These are phyloP conservation scores for Acarospora socialis DNA, from an alignment of 2,329 filamentous ascomycete species.

Conservation along the genomic window DNA sequence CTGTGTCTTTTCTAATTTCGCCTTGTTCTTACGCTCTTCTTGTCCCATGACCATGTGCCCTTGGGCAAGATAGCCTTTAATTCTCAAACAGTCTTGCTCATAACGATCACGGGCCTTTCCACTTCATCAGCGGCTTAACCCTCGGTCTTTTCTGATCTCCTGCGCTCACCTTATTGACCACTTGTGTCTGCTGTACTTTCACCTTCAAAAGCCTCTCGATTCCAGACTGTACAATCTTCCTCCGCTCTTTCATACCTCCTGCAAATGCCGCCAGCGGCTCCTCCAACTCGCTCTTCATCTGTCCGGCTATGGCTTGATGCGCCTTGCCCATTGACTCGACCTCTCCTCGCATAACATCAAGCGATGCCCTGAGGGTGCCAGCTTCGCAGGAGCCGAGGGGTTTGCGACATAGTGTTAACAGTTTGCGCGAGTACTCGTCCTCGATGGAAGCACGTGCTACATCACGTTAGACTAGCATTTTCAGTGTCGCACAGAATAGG, in stretches of 20 bases:
- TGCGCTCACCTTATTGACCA: constrained; percentile 68
- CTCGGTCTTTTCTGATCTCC: constrained; percentile 16
- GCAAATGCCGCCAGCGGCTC: constrained; percentile 85
- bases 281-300: constrained; percentile 94
- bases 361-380: constrained; percentile 66
- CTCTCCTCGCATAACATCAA: constrained; percentile 79
- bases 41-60: constrained; percentile 99
- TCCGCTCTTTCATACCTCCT: constrained; percentile 86
- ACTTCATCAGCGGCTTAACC: neutral
- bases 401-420: constrained; percentile 75
- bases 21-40: constrained; percentile 97
- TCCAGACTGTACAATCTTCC: constrained; percentile 89
- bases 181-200: constrained; percentile 80
- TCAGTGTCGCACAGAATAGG: too few relatives aligned
- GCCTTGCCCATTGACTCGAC: constrained; percentile 89
- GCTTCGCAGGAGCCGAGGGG: constrained; percentile 75
- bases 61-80: constrained; percentile 95
- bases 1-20: constrained; percentile 96
- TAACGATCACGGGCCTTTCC: constrained; percentile 72
- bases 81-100: constrained; percentile 94
- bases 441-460: constrained; percentile 80
- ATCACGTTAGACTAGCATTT: constrained; percentile 5
- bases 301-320: constrained; percentile 73
- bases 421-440: constrained; percentile 87
- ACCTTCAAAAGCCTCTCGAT: constrained; percentile 89